These are phyloP conservation scores for Histomonas meleagridis DNA, from an alignment of 208 protist species.

Conservation along the genomic window DNA sequence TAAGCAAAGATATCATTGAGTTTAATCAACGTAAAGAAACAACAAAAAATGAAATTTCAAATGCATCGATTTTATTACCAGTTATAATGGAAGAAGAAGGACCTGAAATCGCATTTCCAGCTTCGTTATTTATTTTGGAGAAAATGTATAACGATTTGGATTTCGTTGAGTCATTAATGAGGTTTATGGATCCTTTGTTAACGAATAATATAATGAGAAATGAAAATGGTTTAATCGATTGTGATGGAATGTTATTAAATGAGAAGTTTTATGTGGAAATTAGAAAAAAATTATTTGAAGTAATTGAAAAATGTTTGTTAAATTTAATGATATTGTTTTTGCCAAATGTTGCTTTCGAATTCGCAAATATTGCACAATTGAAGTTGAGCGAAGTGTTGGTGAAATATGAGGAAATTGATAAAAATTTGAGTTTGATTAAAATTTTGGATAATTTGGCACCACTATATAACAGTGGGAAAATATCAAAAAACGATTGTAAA, in stretches of 20 bases:
- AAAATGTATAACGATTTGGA: neutral
- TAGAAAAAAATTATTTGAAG: too few species aligned
- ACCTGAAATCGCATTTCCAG: neutral
- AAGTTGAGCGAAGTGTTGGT: too few species aligned
- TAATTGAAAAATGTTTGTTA: neutral
- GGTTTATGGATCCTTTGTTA: neutral
- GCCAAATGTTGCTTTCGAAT: too few species aligned
- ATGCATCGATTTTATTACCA: neutral
- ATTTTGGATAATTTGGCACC: too few species aligned
- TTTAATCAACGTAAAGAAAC: neutral
- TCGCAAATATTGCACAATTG: too few species aligned
- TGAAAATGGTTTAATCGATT: neutral
- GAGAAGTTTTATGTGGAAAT: neutral
- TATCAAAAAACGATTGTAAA: too few species aligned
- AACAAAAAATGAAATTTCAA: neutral
- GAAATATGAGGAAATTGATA: too few species aligned
- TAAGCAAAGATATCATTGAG: neutral
- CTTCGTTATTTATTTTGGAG: neutral
- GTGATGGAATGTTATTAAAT: neutral
- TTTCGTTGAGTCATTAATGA: neutral
- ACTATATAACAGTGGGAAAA: too few species aligned
- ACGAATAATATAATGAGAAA: neutral
- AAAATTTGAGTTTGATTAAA: too few species aligned
- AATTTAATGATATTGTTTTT: neutral
- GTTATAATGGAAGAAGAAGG: conserved; percentile 35